Evolutionary conservation across 805 yeast genomes (phyloP).

Genomic region (Wickerhamomyces rabaulensis): DNA sequence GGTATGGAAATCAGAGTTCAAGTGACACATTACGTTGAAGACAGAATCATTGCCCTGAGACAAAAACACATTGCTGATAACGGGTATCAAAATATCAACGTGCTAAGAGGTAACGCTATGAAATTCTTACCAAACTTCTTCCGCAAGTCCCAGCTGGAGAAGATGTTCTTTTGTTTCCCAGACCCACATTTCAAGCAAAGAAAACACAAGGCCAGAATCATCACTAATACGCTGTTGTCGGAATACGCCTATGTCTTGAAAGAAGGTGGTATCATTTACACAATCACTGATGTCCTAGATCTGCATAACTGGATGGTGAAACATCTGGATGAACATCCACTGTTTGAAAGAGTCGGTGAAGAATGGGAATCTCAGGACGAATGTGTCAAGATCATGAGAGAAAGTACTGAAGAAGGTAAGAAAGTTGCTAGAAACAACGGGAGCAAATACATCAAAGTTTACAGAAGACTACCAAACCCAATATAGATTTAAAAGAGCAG

Average conservation of each 20-base stretch:
- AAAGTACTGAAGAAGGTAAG: conserved; percentile 97
- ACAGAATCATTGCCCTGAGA: conserved; percentile 86
- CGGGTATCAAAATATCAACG: conserved; percentile 79
- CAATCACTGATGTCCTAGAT: conserved; percentile 94
- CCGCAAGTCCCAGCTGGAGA: conserved; percentile 71
- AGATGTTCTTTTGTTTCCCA: conserved; percentile 98
- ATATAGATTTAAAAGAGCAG: conserved; percentile 10
- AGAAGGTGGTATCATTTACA: conserved; percentile 86
- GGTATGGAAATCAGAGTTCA: conserved; percentile 99
- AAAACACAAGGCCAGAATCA: conserved; percentile 94
- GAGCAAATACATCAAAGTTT: conserved; percentile 83
- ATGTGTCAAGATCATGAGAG: conserved; percentile 83
- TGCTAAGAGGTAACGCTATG: conserved; percentile 94
- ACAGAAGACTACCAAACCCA: conserved; percentile 64
- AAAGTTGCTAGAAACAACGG: conserved; percentile 92
- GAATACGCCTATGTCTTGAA: conserved; percentile 89
- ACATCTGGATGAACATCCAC: conserved; percentile 86
- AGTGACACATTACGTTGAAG: conserved; percentile 95
- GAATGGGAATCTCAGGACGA: conserved; percentile 78
- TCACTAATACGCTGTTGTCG: conserved; percentile 80
- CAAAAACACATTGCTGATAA: conserved; percentile 29
- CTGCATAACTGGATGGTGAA: conserved; percentile 94
- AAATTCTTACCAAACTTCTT: conserved; percentile 94
- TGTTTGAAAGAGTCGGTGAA: conserved; percentile 72
- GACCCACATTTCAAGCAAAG: conserved; percentile 98